A percentile compares a stretch with the other conserved stretches of the same genome.
These are phyloP conservation scores for Triticum monococcum DNA, from an alignment of 176 grass and related monocot species.

Conservation along the genomic window DNA sequence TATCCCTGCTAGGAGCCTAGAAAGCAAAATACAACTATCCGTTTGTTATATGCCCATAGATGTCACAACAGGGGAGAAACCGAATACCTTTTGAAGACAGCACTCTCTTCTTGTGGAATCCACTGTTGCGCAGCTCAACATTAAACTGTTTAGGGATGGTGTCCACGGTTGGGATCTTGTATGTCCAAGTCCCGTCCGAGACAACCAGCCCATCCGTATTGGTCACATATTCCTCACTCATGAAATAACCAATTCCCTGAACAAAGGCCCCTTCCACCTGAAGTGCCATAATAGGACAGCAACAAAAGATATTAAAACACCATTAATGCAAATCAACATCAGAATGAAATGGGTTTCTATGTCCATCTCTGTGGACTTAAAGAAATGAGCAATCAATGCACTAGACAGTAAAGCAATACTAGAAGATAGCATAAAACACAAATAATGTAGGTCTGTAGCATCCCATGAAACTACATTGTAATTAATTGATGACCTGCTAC, in stretches of 20 bases:
- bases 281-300: background rate
- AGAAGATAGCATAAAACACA: background rate
- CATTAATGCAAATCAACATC: background rate
- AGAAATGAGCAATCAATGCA: constrained; percentile 6
- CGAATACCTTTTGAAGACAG: constrained; percentile 89
- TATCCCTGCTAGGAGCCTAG: background rate
- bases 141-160: constrained; percentile 90
- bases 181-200: constrained; percentile 94
- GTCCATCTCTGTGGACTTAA: background rate
- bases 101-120: constrained; percentile 75
- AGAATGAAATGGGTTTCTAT: background rate
- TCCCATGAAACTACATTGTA: background rate
- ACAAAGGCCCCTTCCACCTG: constrained; percentile 95
- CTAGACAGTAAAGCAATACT: background rate
- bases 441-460: background rate
- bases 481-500: background rate
- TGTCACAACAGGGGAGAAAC: background rate
- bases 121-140: constrained; percentile 86
- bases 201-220: constrained; percentile 72
- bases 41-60: background rate
- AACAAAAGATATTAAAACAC: background rate
- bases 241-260: constrained; percentile 94
- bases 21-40: constrained; percentile 1
- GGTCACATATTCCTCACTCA: constrained; percentile 70
- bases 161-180: constrained; percentile 90